Evolutionary conservation across 75 land plant species (phyloP).

Genomic region (Cunninghamia lanceolata): DNA sequence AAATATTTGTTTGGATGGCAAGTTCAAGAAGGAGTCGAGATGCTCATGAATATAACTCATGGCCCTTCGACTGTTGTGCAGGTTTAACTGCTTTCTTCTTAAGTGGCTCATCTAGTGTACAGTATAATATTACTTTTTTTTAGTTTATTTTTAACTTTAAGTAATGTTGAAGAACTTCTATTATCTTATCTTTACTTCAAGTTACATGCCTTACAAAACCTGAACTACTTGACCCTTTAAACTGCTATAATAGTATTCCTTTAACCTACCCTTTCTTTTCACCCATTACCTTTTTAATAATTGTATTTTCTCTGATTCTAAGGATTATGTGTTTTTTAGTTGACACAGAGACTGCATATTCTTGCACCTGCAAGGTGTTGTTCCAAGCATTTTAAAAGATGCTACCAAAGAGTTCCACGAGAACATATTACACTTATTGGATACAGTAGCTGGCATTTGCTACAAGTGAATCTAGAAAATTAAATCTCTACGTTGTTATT

Average conservation of each 20-base stretch:
- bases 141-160: no score
- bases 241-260: no score
- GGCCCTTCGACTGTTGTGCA: conserved; percentile 1
- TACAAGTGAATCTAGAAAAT: conserved; percentile 25
- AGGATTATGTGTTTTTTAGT: not conserved
- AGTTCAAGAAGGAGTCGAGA: conserved; percentile 2
- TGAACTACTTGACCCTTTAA: not conserved
- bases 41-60: conserved; percentile 1
- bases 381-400: conserved; percentile 29
- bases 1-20: no score
- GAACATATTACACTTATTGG: conserved; percentile 15
- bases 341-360: not conserved
- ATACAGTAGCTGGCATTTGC: conserved; percentile 32
- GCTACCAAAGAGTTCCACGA: conserved; percentile 27
- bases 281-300: no score
- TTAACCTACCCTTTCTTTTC: no score
- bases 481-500: conserved; percentile 27
- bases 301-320: no score
- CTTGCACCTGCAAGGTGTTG: conserved; percentile 24
- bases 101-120: no score
- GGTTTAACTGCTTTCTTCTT: not conserved
- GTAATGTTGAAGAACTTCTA: no score
- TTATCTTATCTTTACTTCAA: no score
- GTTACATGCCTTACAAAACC: no score
- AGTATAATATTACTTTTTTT: no score